Base-by-base conservation (phyloP, 1,139 yeast genomes). In the Geotrichum aggregatum region DNA sequence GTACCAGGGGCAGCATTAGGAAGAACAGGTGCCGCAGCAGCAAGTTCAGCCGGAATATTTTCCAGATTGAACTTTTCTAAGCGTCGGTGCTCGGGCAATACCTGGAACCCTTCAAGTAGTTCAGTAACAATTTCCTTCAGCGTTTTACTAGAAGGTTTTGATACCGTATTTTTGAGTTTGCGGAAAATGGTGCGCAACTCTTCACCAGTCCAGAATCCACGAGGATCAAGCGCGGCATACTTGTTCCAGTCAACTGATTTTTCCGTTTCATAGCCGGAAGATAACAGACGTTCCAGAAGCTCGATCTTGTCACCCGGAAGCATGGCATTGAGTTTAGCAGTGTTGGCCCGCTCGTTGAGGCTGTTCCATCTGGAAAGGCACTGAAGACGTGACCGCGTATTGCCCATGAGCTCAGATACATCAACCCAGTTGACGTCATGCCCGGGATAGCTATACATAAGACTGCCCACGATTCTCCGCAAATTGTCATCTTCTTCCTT, bases 301-400 rank as follows among this genome's bases (percentile, higher is more conserved):
- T 92, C 21, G 69, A 71, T 38, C 73, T 66, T 6, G 82, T 82
- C 63, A 76, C 84, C 60, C 3, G 53, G 54, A 43, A 56, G 58
- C 87, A 63, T 59, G 14, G 59, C 58, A 13, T 53, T 50, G 22
- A 55, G 42, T 30, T 57, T 54, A 22, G 56, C 49, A 30, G 51
- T 50, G 41, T 51, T 50, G 21, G 54, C 58, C 36, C 61, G 74
- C 63, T 81, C 83, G 50, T 81, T 69, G 8, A 89, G 65, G 67
- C 88, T 89, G 63, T 85, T 84, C 96, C 97, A 91, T 67, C 91
- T 91, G 70, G 91, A 91, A 52, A 97, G 80, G 67, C 97, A 91
- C 68, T 91, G 98, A 58, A 91, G 89, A 59, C 98, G 77, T 0
- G 95, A 86, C 56, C 98, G 77, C 1, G 80, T 74, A 2, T 97